A percentile compares a stretch with the other conserved stretches of the same genome.
Conservation (phyloP, 2,329 filamentous ascomycete species). For the Xylogone sp. region DNA sequence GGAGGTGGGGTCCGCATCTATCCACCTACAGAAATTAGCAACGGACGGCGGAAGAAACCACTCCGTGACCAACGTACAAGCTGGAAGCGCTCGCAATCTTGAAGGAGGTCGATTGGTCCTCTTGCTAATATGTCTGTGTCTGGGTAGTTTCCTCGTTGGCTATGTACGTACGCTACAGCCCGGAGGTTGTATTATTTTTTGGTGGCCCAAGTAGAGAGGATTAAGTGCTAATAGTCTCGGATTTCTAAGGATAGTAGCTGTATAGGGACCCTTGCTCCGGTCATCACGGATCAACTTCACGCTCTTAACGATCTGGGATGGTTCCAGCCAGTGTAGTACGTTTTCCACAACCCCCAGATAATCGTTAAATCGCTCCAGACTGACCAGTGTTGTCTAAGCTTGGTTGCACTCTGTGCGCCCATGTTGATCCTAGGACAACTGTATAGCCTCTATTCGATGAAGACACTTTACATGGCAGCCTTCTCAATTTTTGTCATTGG, state of each 20-base stretch:
- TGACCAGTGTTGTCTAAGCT: slow-evolving; percentile 14
- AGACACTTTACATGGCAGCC: neutral
- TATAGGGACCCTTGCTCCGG: neutral
- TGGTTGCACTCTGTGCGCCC: neutral
- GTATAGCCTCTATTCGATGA: neutral
- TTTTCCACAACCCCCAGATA: slow-evolving; percentile 25
- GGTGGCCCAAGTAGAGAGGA: no score
- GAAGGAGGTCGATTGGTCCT: no score
- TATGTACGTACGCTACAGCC: no score
- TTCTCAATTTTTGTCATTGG: neutral
- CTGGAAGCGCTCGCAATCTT: no score
- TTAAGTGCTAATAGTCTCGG: no score
- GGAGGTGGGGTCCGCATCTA: no score
- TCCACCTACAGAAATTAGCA: no score
- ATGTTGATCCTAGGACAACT: neutral
- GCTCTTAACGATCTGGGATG: slow-evolving; percentile 40
- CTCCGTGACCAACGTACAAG: no score
- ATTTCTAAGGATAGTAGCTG: neutral
- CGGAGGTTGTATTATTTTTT: no score
- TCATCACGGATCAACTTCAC: slow-evolving; percentile 33
- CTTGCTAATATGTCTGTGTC: no score
- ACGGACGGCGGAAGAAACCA: no score
- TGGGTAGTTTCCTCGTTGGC: no score
- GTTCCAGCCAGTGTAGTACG: slow-evolving; percentile 36
- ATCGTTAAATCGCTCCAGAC: slow-evolving; percentile 30